Conservation (phyloP, 257 asterid species). For the Salvia rosmarinus region DNA sequence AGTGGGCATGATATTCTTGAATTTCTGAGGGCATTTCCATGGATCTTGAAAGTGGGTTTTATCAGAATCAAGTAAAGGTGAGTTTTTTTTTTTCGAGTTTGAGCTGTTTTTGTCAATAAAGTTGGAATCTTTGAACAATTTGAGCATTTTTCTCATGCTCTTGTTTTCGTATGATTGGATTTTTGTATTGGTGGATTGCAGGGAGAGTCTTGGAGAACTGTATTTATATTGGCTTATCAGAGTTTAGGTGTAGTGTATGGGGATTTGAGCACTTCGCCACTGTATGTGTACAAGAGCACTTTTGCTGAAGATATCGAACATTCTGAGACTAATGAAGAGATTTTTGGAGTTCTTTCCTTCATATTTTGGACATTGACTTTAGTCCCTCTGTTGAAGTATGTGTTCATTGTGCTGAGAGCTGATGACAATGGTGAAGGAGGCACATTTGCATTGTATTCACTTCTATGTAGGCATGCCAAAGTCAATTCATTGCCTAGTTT, state of each 20-base stretch:
- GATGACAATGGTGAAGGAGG: constrained; percentile 99
- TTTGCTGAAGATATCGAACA: constrained; percentile 84
- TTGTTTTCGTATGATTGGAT: constrained; percentile 1
- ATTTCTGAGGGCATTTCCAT: constrained; percentile 51
- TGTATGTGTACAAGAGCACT: constrained; percentile 81
- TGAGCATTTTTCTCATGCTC: neutral
- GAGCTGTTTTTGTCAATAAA: constrained; percentile 9
- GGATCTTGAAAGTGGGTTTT: constrained; percentile 75
- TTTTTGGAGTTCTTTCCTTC: constrained; percentile 80
- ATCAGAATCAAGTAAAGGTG: constrained; percentile 68
- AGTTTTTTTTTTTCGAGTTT: constrained; percentile 28
- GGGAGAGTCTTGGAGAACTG: constrained; percentile 83
- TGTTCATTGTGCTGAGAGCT: constrained; percentile 82
- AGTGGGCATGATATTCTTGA: constrained; percentile 46
- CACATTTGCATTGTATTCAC: constrained; percentile 87
- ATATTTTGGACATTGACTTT: constrained; percentile 88
- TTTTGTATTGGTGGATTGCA: constrained; percentile 47
- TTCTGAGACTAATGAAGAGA: constrained; percentile 79
- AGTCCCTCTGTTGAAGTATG: constrained; percentile 79
- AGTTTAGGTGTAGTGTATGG: constrained; percentile 95
- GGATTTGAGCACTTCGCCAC: constrained; percentile 88
- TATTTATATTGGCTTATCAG: constrained; percentile 83
- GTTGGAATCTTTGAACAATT: constrained; percentile 8
- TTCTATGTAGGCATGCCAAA: constrained; percentile 79
- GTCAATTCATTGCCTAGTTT: constrained; percentile 79